A percentile compares a stretch with the other conserved stretches of the same genome.
These are phyloP conservation scores for Acanthochlamys bracteata DNA, from an alignment of 106 monocot genomes.

Conservation along the genomic window DNA sequence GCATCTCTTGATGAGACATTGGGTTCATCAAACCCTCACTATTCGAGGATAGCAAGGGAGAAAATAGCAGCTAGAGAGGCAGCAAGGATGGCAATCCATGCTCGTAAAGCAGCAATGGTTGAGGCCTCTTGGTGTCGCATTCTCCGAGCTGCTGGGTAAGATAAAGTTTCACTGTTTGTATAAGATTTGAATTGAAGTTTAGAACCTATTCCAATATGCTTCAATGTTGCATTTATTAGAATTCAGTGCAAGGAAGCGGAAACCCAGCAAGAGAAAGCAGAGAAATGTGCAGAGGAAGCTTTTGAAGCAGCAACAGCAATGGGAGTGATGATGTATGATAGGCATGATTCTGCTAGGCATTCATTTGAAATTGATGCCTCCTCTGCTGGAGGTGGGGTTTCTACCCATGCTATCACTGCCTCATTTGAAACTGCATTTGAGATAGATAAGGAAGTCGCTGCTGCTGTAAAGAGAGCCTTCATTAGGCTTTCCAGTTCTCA, in stretches of 20 bases:
- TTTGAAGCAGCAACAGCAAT: conserved; percentile 61
- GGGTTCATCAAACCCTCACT: conserved; percentile 70
- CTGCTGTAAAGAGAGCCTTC: conserved; percentile 71
- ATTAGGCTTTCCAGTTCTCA: conserved; percentile 41
- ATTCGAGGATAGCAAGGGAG: conserved; percentile 74
- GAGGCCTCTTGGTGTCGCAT: conserved; percentile 94
- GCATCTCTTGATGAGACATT: conserved; percentile 70
- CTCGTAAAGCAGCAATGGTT: conserved; percentile 80
- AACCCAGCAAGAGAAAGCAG: conserved; percentile 45
- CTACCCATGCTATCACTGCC: conserved; percentile 54
- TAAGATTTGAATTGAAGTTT: too few species aligned
- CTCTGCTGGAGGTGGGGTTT: conserved; percentile 33
- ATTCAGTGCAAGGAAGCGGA: conserved; percentile 72
- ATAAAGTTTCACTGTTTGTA: background rate
- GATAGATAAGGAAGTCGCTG: conserved; percentile 73
- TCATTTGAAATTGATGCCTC: conserved; percentile 41
- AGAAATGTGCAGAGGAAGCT: conserved; percentile 40
- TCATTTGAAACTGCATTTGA: conserved; percentile 86
- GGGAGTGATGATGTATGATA: conserved; percentile 86
- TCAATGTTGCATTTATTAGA: conserved; percentile 10
- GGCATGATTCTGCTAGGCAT: conserved; percentile 39
- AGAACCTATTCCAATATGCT: background rate
- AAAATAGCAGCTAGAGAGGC: conserved; percentile 84
- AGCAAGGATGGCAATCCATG: conserved; percentile 64
- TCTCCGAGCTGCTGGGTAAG: conserved; percentile 74